phyloP scores from a whole-genome alignment of 495 filamentous ascomycete species.

The Jackrogersella multiformis region DNA sequence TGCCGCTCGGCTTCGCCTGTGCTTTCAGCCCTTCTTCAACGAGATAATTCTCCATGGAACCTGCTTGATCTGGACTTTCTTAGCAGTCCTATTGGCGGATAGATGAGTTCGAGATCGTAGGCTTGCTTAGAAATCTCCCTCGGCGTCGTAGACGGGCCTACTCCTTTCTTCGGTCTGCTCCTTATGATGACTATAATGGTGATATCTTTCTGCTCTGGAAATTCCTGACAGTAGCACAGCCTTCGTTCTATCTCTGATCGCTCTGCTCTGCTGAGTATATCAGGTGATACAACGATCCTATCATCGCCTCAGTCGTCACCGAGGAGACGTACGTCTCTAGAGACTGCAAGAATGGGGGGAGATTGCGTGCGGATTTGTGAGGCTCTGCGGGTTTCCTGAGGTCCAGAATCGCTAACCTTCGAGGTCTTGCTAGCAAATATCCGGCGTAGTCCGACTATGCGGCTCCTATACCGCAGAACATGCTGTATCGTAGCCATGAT shows the following conservation, averaged over 20 bases:
- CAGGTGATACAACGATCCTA: constrained; percentile 37
- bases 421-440: not conserved
- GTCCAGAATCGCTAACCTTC: not conserved
- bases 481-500: constrained; percentile 1
- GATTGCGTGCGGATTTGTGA: not conserved
- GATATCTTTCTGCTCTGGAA: not conserved
- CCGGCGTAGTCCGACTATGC: constrained; percentile 3
- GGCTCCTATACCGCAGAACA: constrained; percentile 1
- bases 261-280: constrained; percentile 14
- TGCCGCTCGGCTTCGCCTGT: constrained; percentile 27
- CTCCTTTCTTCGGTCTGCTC: constrained; percentile 11
- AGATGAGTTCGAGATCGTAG: not conserved
- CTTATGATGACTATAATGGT: constrained; percentile 12
- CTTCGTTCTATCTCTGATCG: constrained; percentile 6
- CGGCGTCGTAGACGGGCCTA: constrained; percentile 1
- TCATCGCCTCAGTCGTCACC: constrained; percentile 38
- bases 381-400: constrained; percentile 28
- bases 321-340: constrained; percentile 16
- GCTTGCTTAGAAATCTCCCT: constrained; percentile 3
- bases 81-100: constrained; percentile 10
- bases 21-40: constrained; percentile 24
- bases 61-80: not conserved
- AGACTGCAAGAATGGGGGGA: constrained; percentile 12
- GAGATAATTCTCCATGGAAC: constrained; percentile 12
- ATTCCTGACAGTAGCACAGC: constrained; percentile 23